Conservation (phyloP, 768 basidiomycete genomes). For the Lanmaoa rubissima region DNA sequence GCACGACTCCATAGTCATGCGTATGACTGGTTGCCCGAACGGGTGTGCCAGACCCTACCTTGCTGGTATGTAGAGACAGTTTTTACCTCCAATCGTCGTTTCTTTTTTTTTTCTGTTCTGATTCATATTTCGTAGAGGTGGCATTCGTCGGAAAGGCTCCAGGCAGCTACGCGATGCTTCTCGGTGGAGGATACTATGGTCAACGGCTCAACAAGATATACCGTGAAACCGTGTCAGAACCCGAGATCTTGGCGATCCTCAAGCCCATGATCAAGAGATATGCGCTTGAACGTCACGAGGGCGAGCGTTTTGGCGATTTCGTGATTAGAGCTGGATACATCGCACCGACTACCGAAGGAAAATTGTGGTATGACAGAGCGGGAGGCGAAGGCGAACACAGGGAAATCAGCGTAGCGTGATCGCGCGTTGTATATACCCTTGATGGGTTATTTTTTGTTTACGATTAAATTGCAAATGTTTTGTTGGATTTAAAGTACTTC, state of each 20-base stretch:
- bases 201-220: constrained; percentile 97
- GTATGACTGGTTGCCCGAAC: constrained; percentile 97
- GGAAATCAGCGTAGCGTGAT: constrained; percentile 28
- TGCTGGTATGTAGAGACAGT: constrained; percentile 52
- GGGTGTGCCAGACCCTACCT: constrained; percentile 93
- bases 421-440: not conserved
- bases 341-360: constrained; percentile 78
- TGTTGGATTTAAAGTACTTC: too few relatives aligned
- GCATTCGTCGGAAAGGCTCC: constrained; percentile 97
- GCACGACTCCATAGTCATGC: constrained; percentile 95
- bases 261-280: constrained; percentile 93
- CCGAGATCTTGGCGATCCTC: constrained; percentile 87
- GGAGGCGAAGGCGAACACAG: constrained; percentile 71
- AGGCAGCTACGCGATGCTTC: constrained; percentile 88
- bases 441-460: not conserved
- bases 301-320: constrained; percentile 95
- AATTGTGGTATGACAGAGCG: constrained; percentile 81
- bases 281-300: constrained; percentile 80
- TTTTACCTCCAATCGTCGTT: not conserved
- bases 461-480: not conserved
- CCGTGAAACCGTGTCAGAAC: constrained; percentile 85
- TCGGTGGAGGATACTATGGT: constrained; percentile 94
- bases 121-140: constrained; percentile 55
- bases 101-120: not conserved
- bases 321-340: constrained; percentile 92